phyloP scores from a whole-genome alignment of 306 rosid species.

The Vigna nakashimae region DNA sequence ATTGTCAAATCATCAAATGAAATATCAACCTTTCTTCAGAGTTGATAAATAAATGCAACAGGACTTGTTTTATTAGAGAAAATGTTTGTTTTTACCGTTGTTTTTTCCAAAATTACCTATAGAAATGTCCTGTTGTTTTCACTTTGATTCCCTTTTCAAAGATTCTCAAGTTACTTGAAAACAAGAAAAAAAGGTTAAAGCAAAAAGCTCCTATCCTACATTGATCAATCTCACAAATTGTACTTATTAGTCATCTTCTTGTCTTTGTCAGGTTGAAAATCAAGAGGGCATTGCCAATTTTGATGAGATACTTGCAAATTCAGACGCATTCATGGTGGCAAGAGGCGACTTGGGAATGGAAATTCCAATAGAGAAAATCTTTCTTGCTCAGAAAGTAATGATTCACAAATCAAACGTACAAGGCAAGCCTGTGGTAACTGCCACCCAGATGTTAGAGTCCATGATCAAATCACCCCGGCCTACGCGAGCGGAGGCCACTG shows the following conservation, averaged over 20 bases:
- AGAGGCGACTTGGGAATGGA: conserved; percentile 63
- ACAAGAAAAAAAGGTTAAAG: not conserved
- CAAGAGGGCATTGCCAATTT: conserved; percentile 56
- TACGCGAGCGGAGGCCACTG: conserved; percentile 58
- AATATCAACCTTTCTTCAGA: not conserved
- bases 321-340: conserved; percentile 63
- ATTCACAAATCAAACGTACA: conserved; percentile 48
- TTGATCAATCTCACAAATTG: not conserved
- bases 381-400: conserved; percentile 57
- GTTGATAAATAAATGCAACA: too few relatives aligned
- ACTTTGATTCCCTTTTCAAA: not conserved
- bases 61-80: too few relatives aligned
- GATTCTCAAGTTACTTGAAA: not conserved
- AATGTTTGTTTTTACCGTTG: too few relatives aligned
- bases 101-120: too few relatives aligned
- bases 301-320: conserved; percentile 56
- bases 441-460: conserved; percentile 59
- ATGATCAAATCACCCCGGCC: conserved; percentile 58
- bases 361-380: conserved; percentile 57
- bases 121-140: not conserved
- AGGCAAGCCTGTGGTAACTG: conserved; percentile 56
- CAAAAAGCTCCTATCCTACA: not conserved
- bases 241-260: not conserved
- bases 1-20: not conserved
- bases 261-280: conserved; percentile 48